These are phyloP conservation scores for Beauveria bassiana DNA, from an alignment of 2,329 filamentous ascomycete species.

Conservation along the genomic window DNA sequence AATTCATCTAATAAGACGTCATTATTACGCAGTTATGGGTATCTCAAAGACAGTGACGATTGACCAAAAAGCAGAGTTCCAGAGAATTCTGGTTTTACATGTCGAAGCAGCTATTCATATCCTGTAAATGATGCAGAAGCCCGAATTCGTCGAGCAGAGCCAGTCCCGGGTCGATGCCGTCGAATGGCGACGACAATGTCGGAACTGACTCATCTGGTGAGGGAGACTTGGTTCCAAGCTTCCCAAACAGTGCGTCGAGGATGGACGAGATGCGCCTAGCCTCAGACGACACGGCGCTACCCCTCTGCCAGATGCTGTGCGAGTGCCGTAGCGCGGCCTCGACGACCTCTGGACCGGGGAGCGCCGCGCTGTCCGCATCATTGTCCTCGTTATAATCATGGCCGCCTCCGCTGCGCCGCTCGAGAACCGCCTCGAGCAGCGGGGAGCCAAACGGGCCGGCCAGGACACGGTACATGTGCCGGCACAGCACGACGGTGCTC, in stretches of 20 bases:
- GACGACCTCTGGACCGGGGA: not conserved
- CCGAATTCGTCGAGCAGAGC: constrained; percentile 7
- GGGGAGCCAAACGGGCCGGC: constrained; percentile 4
- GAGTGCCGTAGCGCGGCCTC: constrained; percentile 6
- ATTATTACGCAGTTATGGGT: not conserved
- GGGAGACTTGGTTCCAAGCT: not conserved
- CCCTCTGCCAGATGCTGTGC: constrained; percentile 2
- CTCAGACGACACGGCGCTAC: not conserved
- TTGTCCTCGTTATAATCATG: not conserved
- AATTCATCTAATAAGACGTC: not conserved
- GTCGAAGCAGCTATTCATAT: constrained; percentile 13
- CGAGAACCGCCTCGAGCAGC: not conserved
- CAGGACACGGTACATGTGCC: constrained; percentile 6
- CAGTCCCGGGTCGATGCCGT: not conserved
- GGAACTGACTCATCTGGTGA: not conserved
- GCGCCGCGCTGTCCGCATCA: not conserved
- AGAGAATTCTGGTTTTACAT: not conserved
- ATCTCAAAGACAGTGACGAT: not conserved
- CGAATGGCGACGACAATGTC: not conserved
- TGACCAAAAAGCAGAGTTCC: not conserved
- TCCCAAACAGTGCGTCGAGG: not conserved
- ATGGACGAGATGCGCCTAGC: constrained; percentile 2
- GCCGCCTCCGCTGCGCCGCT: not conserved
- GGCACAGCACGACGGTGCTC: constrained; percentile 10
- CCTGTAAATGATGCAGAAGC: constrained; percentile 7